Base-by-base conservation (phyloP, 129 eudicot genomes). In the Artemisia tridentata region DNA sequence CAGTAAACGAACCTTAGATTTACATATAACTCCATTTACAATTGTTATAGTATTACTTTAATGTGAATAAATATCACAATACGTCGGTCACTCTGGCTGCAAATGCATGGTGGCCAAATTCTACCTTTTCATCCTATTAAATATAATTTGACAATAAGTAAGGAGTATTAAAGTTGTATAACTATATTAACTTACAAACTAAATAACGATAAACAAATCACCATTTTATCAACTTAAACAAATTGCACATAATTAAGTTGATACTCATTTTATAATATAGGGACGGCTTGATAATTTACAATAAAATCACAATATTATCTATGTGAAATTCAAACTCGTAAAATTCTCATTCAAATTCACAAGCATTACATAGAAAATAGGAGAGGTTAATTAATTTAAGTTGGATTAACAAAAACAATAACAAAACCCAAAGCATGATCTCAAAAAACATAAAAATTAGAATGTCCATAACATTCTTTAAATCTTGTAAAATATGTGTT, bases 331-430 rank as follows among this genome's bases (percentile, higher is more conserved):
- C 4, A 56, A 56, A 10, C 27, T 8, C 31, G 2, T 18, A 7
- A 54, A 16, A 4, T 16, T 15, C 7, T 5, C 23, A 15, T 16
- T 53, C 12, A 16, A 52, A 51, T 9, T 17, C 20, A 52, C 13
- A 54, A 17, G 11, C 17, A n/a, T 1, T 9, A 55, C 0, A 18
- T 8, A 20, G 11, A 56, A 56, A 56, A 10, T 55, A 20, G 62
- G 23, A 56, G 62, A 47, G 55, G 71, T 66, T 14, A 66, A 66
- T 66, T 14, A 66, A 66, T 47, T 65, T 47, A 19, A 14, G 21
- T 48, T 20, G 58, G 45, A 47, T 13, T 46, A 66, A 48, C 58
- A 66, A 66, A 66, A 47, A 48, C 57, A 60, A 25, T 5, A 25
- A 8, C 2, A 45, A 45, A 45, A 65, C 51, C 70, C 70, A 43